Percentiles rank a stretch among this genome's conserved stretches.
Evolutionary conservation across 768 basidiomycete species (phyloP).

Genomic region (Mycena vitilis): DNA sequence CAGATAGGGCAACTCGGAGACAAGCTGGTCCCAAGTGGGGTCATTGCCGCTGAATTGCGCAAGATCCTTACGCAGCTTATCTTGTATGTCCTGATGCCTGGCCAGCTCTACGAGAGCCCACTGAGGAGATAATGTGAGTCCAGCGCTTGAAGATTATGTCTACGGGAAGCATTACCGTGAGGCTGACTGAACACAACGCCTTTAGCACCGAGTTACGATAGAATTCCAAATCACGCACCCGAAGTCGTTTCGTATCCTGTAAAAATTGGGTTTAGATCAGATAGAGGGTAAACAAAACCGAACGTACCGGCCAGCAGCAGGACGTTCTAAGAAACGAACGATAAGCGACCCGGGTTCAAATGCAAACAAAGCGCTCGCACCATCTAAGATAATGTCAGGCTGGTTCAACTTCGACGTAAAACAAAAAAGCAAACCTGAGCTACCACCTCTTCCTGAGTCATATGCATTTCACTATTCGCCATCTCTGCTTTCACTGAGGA

Average conservation of each 20-base stretch:
- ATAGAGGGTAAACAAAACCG: background rate
- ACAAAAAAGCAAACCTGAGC: constrained; percentile 45
- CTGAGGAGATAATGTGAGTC: constrained; percentile 11
- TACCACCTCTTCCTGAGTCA: constrained; percentile 56
- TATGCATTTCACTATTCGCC: constrained; percentile 40
- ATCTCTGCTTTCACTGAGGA: constrained; percentile 51
- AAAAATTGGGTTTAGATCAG: background rate
- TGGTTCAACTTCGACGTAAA: background rate
- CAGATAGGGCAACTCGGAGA: constrained; percentile 46
- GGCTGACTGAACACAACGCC: constrained; percentile 43
- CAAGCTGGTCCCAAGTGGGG: constrained; percentile 17
- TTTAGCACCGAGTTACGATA: background rate
- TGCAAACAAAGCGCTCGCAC: constrained; percentile 4
- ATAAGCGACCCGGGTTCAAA: background rate
- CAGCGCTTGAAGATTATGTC: background rate
- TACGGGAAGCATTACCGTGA: constrained; percentile 44
- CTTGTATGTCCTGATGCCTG: constrained; percentile 44
- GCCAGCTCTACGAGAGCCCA: constrained; percentile 53
- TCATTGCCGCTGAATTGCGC: background rate
- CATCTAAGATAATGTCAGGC: constrained; percentile 23
- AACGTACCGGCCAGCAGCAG: constrained; percentile 51
- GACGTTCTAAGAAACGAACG: constrained; percentile 43
- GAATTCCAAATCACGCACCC: constrained; percentile 43
- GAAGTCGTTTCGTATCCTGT: constrained; percentile 68
- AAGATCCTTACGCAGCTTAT: constrained; percentile 48